phyloP scores from a whole-genome alignment of 2,329 filamentous ascomycete genomes.

The Blumeria hordei region DNA sequence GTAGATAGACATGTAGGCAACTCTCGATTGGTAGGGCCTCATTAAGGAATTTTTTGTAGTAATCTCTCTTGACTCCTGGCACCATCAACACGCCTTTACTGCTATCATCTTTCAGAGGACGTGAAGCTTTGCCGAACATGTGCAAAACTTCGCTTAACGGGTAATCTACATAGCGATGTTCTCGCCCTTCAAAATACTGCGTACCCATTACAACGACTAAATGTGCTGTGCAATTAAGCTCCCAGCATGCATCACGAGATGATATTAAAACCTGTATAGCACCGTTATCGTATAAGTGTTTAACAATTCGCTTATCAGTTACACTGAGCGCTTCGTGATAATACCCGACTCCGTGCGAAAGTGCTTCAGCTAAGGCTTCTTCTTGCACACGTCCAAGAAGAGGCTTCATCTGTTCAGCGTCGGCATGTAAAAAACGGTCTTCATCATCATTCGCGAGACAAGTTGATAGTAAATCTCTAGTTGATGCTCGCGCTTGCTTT shows the following conservation, averaged over 20 bases:
- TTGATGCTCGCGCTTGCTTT: constrained; percentile 76
- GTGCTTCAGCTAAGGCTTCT: constrained; percentile 61
- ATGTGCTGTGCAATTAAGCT: constrained; percentile 68
- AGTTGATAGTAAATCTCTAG: constrained; percentile 67
- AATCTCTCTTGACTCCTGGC: constrained; percentile 78
- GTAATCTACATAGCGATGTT: constrained; percentile 95
- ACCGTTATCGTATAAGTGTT: constrained; percentile 60
- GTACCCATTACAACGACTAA: constrained; percentile 93
- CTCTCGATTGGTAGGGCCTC: constrained; percentile 92
- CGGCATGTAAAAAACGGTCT: constrained; percentile 74
- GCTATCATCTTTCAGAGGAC: constrained; percentile 52
- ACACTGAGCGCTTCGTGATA: constrained; percentile 82
- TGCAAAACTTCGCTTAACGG: constrained; percentile 82
- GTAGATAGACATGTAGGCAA: constrained; percentile 71
- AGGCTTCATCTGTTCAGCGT: constrained; percentile 57
- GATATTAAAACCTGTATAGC: constrained; percentile 49
- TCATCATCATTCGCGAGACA: constrained; percentile 78
- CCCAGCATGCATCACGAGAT: constrained; percentile 85
- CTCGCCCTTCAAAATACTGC: constrained; percentile 86
- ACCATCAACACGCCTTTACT: constrained; percentile 92
- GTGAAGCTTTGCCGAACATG: constrained; percentile 89
- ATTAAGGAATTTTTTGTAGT: constrained; percentile 96
- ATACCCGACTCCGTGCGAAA: constrained; percentile 88
- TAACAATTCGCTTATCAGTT: constrained; percentile 81
- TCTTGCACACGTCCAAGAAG: constrained; percentile 69